Evolutionary conservation across 176 grass and related monocot genomes (phyloP), one percentile per base, ranked within the genome.

Genomic region (Poa annua): DNA sequence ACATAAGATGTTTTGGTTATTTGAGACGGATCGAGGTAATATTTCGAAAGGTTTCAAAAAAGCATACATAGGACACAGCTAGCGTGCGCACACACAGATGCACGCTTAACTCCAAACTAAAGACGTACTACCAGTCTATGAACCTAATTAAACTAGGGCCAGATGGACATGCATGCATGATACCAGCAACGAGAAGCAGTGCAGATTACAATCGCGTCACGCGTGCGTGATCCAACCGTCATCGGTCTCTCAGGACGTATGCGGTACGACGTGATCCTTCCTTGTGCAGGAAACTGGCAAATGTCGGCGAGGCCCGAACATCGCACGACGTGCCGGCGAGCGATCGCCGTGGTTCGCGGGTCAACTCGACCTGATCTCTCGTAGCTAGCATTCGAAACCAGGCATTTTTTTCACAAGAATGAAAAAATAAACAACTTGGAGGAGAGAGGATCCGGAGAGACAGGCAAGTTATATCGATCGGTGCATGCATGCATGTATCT

Each of bases 241-340:
- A 80, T 1, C 1, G 11, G 25, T 1, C 6, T 6, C 5, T 13
- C 60, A 63, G 25, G 26, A 16, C 60, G 60, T 62, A 32, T n/a
- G n/a, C 62, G 1, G 29, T 29, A 29, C 29, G 78, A 68, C 62
- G 78, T 11, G 44, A 36, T 21, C 59, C 13, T 65, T 21, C 59
- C 13, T 65, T 39, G 3, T 48, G 53, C 54, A 78, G 5, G 12
- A 15, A 66, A 50, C 60, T 50, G 60, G 16, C 62, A 67, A 67
- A 34, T 80, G 78, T 50, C 7, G 74, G 74, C 34, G 32, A 41
- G 34, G 52, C 8, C 53, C 20, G 36, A 20, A 3, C 74, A 77
- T 6, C 17, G 16, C 71, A 74, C 71, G 71, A 74, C 45, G 71
- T 74, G 45, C 71, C 41, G 12, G 41, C 41, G 22, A 16, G 71